phyloP scores from a whole-genome alignment of 2,329 filamentous ascomycete species.

The Colletotrichum salicis region DNA sequence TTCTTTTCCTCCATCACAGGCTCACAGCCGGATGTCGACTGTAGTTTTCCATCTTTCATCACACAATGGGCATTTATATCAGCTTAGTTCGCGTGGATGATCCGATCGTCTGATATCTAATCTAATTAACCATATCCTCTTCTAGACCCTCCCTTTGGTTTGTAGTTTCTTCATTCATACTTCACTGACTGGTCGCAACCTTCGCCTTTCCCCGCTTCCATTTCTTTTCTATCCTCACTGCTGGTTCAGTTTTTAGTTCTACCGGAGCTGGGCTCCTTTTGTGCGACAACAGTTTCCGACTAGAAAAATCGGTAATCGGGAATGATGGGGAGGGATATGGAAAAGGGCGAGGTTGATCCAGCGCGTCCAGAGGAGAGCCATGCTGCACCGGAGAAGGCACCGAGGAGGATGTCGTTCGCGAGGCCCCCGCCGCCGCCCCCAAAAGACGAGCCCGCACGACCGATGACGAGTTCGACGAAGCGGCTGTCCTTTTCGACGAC shows the following conservation, averaged over 20 bases:
- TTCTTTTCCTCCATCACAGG: background rate
- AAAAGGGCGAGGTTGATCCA: conserved; percentile 6
- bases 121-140: conserved; percentile 7
- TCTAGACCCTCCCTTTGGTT: background rate
- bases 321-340: conserved; percentile 29
- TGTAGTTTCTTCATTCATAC: background rate
- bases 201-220: background rate
- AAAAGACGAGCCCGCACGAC: conserved; percentile 33
- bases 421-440: conserved; percentile 23
- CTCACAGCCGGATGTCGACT: background rate
- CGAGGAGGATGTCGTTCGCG: conserved; percentile 15
- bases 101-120: conserved; percentile 18
- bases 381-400: background rate
- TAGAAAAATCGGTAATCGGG: background rate
- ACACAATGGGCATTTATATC: background rate
- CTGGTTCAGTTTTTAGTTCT: conserved; percentile 22
- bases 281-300: background rate
- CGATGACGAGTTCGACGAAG: conserved; percentile 48
- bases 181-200: conserved; percentile 2
- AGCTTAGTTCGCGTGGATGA: background rate
- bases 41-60: conserved; percentile 12
- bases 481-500: conserved; percentile 47
- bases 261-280: conserved; percentile 26
- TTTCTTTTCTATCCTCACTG: conserved; percentile 1
- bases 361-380: conserved; percentile 11